Base-by-base conservation (phyloP, 352 stramenopile species). In the Plasmopara viticola region DNA sequence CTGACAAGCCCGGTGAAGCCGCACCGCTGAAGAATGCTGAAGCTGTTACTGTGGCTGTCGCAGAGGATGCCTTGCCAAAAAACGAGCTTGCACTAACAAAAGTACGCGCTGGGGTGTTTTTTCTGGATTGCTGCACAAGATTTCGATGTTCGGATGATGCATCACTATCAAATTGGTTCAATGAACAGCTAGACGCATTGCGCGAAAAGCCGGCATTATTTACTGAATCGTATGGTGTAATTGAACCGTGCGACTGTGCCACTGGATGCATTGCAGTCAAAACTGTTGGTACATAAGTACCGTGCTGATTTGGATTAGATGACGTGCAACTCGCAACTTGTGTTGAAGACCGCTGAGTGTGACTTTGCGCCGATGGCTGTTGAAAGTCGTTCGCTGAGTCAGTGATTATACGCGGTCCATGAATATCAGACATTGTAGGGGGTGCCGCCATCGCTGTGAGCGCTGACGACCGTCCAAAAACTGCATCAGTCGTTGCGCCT, bases 271-370 rank as follows among this genome's bases (percentile, higher is more conserved):
- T 62, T 28, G 51, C 31, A 9, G 53, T 48, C 38, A 1, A 3
- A 25, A 25, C 48, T 51, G 59, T 14, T 29, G 37, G 9, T 13
- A 43, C 15, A 28, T 59, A 48, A 13, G 42, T 18, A 50, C 38
- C 20, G 33, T 64, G 50, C 25, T 66, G 65, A 10, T 78, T 62
- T 25, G 48, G 51, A 56, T 70, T 58, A 10, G 64, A 74, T 40
- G 67, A 78, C 15, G 57, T 46, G 29, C 74, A 72, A 48, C 67
- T 84, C 18, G 35, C 53, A 55, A 44, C 63, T 5, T 61, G 61
- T 33, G 60, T 66, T 56, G 78, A 59, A 31, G 61, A 63, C 37
- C 62, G 56, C 42, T 64, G 60, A 15, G 48, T 14, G n/a, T 62
- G 50, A 41, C 7, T n/a, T 42, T 51, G 48, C 35, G 35, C 29